These are phyloP conservation scores for Trichophyton benhamiae DNA, from an alignment of 2,329 filamentous ascomycete genomes.

Conservation along the genomic window DNA sequence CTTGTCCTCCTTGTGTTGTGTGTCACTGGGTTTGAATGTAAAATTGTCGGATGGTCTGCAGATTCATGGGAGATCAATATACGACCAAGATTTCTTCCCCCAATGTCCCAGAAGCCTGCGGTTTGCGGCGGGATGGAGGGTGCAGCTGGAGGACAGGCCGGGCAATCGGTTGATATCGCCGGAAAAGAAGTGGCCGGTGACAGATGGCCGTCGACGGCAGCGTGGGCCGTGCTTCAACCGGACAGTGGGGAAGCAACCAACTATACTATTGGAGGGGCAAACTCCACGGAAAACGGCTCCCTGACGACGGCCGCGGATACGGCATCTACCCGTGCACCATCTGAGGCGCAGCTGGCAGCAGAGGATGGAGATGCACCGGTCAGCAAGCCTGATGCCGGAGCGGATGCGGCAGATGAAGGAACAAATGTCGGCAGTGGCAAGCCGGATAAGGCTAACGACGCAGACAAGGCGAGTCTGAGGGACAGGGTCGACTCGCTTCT, in stretches of 20 bases:
- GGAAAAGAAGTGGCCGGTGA: neutral
- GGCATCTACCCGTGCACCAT: neutral
- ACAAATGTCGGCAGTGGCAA: neutral
- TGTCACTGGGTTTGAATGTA: neutral
- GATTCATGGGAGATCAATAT: neutral
- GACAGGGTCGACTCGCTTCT: conserved; percentile 10
- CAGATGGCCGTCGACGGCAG: neutral
- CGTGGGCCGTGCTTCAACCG: neutral
- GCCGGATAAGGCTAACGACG: neutral
- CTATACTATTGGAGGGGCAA: neutral
- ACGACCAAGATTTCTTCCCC: neutral
- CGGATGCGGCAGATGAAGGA: neutral
- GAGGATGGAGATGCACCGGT: neutral
- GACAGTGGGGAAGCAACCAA: neutral
- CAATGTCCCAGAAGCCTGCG: neutral
- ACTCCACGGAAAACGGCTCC: neutral
- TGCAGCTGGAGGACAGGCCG: neutral
- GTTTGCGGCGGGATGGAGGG: neutral
- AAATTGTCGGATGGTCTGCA: too few relatives aligned
- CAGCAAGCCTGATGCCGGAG: neutral
- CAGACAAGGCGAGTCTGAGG: neutral
- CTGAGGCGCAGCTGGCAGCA: neutral
- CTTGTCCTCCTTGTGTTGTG: neutral
- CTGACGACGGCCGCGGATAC: neutral
- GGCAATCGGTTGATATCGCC: conserved; percentile 1